A percentile compares a stretch with the other conserved stretches of the same genome.
phyloP scores from a whole-genome alignment of 2,329 filamentous ascomycete species.

The Scedosporium apiospermum region DNA sequence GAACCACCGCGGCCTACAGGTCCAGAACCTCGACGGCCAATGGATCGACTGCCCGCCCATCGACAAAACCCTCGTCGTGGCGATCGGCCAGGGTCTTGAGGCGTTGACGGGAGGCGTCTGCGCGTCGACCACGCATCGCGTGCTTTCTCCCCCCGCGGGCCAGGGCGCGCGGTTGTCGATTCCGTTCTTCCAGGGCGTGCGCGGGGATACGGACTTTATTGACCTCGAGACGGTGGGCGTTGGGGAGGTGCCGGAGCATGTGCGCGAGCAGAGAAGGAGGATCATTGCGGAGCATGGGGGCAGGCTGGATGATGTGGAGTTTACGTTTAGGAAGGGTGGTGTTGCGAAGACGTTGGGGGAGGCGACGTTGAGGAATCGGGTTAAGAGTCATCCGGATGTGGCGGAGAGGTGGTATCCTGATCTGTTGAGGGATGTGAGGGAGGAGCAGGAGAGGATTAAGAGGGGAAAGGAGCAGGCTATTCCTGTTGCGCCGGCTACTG shows the following conservation, averaged over 20 bases:
- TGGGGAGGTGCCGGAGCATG: slow-evolving; percentile 49
- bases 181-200: slow-evolving; percentile 83
- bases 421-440: slow-evolving; percentile 45
- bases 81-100: slow-evolving; percentile 80
- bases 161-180: slow-evolving; percentile 67
- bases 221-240: slow-evolving; percentile 56
- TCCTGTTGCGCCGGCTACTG: slow-evolving; percentile 14
- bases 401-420: slow-evolving; percentile 73
- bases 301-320: slow-evolving; percentile 68
- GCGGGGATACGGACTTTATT: slow-evolving; percentile 70
- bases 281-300: slow-evolving; percentile 49
- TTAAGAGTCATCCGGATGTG: slow-evolving; percentile 83
- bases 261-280: slow-evolving; percentile 50
- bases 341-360: slow-evolving; percentile 64
- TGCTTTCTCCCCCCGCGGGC: slow-evolving; percentile 63
- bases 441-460: slow-evolving; percentile 41
- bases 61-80: slow-evolving; percentile 70
- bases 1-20: slow-evolving; percentile 67
- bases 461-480: slow-evolving; percentile 16
- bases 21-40: slow-evolving; percentile 65
- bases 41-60: slow-evolving; percentile 81
- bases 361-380: slow-evolving; percentile 72
- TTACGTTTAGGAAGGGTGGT: slow-evolving; percentile 67
- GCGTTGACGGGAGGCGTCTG: slow-evolving; percentile 78
- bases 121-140: slow-evolving; percentile 71